These are phyloP conservation scores for Trichoderma semiorbis DNA, from an alignment of 2,329 filamentous ascomycete genomes.

Conservation along the genomic window DNA sequence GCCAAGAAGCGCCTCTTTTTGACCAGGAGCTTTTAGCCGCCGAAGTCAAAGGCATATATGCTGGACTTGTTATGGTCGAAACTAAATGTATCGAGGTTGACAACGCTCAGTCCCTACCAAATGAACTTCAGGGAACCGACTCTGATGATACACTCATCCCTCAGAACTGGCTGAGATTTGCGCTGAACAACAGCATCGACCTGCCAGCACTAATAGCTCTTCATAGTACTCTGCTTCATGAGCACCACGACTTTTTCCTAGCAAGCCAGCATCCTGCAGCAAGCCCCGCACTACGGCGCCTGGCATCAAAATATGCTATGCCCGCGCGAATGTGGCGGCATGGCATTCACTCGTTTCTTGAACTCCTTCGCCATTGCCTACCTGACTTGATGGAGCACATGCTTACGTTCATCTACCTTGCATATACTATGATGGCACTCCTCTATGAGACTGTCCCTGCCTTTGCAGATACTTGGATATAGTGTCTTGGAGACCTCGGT, in stretches of 20 bases:
- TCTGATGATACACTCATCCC: not conserved
- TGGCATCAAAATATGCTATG: conserved; percentile 83
- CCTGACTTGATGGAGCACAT: conserved; percentile 80
- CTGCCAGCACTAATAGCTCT: conserved; percentile 36
- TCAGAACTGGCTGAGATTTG: conserved; percentile 26
- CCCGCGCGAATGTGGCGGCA: conserved; percentile 90
- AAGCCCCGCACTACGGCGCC: conserved; percentile 58
- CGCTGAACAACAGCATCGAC: not conserved
- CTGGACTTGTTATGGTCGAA: conserved; percentile 79
- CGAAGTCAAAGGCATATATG: conserved; percentile 76
- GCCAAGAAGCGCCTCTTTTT: not conserved
- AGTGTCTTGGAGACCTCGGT: conserved; percentile 80
- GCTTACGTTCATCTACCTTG: conserved; percentile 81
- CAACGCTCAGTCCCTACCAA: conserved; percentile 51
- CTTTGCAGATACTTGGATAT: conserved; percentile 87
- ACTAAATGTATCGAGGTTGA: conserved; percentile 82
- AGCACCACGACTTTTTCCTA: conserved; percentile 80
- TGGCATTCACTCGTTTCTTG: conserved; percentile 79
- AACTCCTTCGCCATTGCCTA: conserved; percentile 68
- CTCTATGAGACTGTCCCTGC: conserved; percentile 77
- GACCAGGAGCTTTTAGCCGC: conserved; percentile 29
- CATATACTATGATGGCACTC: conserved; percentile 84
- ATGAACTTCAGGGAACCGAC: conserved; percentile 24
- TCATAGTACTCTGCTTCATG: conserved; percentile 73
- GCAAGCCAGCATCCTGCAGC: conserved; percentile 81